A percentile compares a stretch with the other conserved stretches of the same genome.
phyloP scores from a whole-genome alignment of 139 green algal species.

The Auxenochlorella pyrenoidosa region DNA sequence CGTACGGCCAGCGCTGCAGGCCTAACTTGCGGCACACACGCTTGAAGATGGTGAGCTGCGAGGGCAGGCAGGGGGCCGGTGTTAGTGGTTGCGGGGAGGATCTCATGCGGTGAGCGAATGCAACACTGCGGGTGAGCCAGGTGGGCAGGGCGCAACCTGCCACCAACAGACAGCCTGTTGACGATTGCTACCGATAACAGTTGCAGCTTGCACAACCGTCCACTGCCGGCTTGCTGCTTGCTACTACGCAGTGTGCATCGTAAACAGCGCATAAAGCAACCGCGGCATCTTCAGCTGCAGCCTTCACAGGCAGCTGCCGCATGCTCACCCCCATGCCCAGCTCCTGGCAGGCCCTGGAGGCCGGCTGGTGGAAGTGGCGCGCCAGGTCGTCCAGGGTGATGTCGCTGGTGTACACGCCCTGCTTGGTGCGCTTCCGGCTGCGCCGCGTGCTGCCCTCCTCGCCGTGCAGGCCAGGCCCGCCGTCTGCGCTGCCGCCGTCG shows the following conservation, averaged over 20 bases:
- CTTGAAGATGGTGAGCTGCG: constrained; percentile 37
- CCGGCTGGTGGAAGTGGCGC: constrained; percentile 18
- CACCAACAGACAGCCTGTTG: too few species aligned
- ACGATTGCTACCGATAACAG: too few species aligned
- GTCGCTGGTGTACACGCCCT: constrained; percentile 8
- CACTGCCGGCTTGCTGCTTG: too few species aligned
- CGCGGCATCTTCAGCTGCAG: too few species aligned
- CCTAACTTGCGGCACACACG: constrained; percentile 27
- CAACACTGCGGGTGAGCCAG: too few species aligned
- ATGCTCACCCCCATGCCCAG: constrained; percentile 26
- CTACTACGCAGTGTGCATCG: too few species aligned
- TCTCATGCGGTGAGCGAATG: too few species aligned
- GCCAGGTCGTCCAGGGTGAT: constrained; percentile 9
- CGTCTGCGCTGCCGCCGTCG: neutral
- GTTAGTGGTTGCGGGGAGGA: neutral
- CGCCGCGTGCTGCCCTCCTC: neutral
- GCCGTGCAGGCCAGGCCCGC: neutral
- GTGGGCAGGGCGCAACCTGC: too few species aligned
- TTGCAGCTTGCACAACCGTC: too few species aligned
- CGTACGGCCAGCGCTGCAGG: constrained; percentile 32
- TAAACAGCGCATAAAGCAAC: too few species aligned
- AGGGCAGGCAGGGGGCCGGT: neutral
- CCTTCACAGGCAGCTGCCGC: too few species aligned
- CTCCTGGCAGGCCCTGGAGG: constrained; percentile 24
- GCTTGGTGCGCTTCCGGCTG: constrained; percentile 17